Evolutionary conservation across 129 eudicot genomes (phyloP).

Genomic region (Deinandra increscens): DNA sequence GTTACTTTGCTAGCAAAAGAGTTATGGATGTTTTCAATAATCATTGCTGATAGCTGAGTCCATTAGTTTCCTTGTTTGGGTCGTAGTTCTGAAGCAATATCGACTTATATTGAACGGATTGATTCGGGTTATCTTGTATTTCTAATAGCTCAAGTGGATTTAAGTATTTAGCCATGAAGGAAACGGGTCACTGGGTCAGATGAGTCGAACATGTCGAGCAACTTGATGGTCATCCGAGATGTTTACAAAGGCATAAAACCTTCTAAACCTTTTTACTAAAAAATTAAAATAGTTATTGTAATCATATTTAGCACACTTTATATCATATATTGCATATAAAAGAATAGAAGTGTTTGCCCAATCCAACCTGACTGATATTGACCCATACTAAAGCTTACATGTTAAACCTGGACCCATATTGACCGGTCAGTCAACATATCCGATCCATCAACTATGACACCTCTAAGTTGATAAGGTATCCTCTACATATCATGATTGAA

Average conservation of each 20-base stretch:
- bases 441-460: not conserved
- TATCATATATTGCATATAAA: not conserved
- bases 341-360: not conserved
- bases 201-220: not conserved
- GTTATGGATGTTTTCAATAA: not conserved
- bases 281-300: not conserved
- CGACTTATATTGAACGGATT: not conserved
- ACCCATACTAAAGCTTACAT: not conserved
- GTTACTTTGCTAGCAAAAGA: not conserved
- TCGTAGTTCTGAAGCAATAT: not conserved
- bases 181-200: not conserved
- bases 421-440: not conserved
- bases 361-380: not conserved
- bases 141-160: not conserved
- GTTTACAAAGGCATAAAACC: not conserved
- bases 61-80: not conserved
- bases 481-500: not conserved
- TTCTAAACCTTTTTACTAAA: not conserved
- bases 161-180: not conserved
- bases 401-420: not conserved
- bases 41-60: not conserved
- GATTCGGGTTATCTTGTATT: conserved; percentile 8
- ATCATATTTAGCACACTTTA: not conserved
- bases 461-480: not conserved
- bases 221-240: not conserved